Evolutionary conservation across 495 filamentous ascomycete genomes (phyloP).

Genomic region (Podospora comata): DNA sequence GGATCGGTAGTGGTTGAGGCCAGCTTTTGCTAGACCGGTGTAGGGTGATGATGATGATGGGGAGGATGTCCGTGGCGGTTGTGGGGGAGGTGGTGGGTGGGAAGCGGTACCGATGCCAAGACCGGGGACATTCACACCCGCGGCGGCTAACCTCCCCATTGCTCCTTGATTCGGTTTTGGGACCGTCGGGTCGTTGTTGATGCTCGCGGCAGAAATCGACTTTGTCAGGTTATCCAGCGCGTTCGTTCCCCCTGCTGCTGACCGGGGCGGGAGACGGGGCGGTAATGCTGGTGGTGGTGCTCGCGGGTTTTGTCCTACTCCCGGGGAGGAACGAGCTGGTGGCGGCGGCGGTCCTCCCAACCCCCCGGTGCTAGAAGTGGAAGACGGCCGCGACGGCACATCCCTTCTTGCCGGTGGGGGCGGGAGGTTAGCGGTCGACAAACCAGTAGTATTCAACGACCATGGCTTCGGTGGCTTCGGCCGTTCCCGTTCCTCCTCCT

Average conservation of each 20-base stretch:
- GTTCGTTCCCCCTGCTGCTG: background rate
- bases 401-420: conserved; percentile 63
- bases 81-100: conserved; percentile 21
- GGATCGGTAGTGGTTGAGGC: background rate
- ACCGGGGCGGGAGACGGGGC: conserved; percentile 53
- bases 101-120: conserved; percentile 61
- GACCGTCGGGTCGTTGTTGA: conserved; percentile 17
- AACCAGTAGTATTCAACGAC: conserved; percentile 64
- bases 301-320: background rate
- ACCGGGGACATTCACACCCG: conserved; percentile 79
- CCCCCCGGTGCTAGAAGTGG: background rate
- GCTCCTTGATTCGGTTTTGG: conserved; percentile 59
- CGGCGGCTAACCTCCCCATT: conserved; percentile 62
- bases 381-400: conserved; percentile 22
- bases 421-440: conserved; percentile 65
- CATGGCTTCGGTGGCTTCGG: conserved; percentile 63
- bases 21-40: conserved; percentile 27
- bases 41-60: conserved; percentile 27
- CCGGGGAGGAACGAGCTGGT: conserved; percentile 15
- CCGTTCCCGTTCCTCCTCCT: conserved; percentile 36
- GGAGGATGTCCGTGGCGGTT: conserved; percentile 15
- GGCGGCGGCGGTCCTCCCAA: conserved; percentile 20
- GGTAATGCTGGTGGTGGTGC: conserved; percentile 64
- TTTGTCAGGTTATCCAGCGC: background rate
- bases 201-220: background rate